Percentiles rank a stretch among this genome's conserved stretches.
phyloP scores from a whole-genome alignment of 805 yeast genomes.

The Ogataea nonfermentans region DNA sequence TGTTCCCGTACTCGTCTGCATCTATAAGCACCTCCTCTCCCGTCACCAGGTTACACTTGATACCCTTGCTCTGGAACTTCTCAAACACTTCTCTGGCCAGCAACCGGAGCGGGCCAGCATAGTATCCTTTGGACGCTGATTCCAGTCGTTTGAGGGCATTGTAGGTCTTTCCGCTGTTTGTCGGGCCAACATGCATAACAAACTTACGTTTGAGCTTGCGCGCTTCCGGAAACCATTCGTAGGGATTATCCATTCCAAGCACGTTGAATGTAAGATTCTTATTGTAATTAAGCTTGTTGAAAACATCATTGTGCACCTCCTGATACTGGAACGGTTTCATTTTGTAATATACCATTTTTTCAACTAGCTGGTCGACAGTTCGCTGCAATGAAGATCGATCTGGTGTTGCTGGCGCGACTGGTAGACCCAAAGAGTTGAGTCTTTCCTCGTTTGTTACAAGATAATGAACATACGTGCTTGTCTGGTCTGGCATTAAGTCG shows the following conservation, averaged over 20 bases:
- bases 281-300: conserved; percentile 34
- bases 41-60: conserved; percentile 80
- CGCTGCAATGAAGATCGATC: conserved; percentile 12
- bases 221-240: conserved; percentile 83
- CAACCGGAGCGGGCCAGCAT: conserved; percentile 91
- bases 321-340: conserved; percentile 33
- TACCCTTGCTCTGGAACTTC: conserved; percentile 62
- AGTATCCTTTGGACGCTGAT: conserved; percentile 70
- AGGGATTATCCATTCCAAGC: conserved; percentile 55
- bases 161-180: conserved; percentile 94
- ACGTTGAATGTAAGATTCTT: conserved; percentile 35
- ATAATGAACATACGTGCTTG: conserved; percentile 12
- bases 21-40: conserved; percentile 92
- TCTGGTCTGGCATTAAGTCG: conserved; percentile 11
- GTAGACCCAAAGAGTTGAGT: conserved; percentile 14
- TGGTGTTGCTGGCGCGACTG: not conserved
- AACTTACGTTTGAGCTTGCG: conserved; percentile 74
- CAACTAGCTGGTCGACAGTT: conserved; percentile 26
- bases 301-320: conserved; percentile 27
- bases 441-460: conserved; percentile 12
- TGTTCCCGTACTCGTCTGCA: conserved; percentile 63
- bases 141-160: conserved; percentile 71
- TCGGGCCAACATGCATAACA: conserved; percentile 95
- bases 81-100: conserved; percentile 91
- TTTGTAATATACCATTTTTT: conserved; percentile 28